phyloP scores from a whole-genome alignment of 2,329 filamentous ascomycete genomes.

The Paramyrothecium roridum region DNA sequence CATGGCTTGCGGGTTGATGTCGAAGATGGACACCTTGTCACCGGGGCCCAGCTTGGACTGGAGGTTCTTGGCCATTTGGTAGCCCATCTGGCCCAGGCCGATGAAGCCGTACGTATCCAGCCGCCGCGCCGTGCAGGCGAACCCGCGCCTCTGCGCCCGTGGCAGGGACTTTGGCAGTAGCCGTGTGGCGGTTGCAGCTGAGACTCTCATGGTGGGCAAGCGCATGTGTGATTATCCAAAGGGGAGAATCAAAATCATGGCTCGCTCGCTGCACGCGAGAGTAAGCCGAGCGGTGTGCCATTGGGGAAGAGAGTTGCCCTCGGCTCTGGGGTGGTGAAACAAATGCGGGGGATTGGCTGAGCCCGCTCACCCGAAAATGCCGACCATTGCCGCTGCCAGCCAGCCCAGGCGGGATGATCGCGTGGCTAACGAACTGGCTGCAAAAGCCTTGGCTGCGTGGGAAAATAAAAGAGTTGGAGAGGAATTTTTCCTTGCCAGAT shows the following conservation, averaged over 20 bases:
- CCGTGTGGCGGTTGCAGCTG: background rate
- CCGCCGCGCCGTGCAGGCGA: slow-evolving; percentile 44
- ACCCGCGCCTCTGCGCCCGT: slow-evolving; percentile 40
- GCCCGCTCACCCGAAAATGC: slow-evolving; percentile 23
- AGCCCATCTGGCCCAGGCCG: slow-evolving; percentile 61
- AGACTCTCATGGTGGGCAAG: slow-evolving; percentile 14
- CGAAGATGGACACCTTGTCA: slow-evolving; percentile 52
- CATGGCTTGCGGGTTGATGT: slow-evolving; percentile 51
- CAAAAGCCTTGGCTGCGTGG: background rate
- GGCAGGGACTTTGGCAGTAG: background rate
- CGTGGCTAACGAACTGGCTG: background rate
- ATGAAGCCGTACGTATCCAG: slow-evolving; percentile 57
- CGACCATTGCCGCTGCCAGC: slow-evolving; percentile 32
- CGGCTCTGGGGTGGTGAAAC: slow-evolving; percentile 3
- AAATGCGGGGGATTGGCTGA: slow-evolving; percentile 9
- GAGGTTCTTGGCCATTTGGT: slow-evolving; percentile 62
- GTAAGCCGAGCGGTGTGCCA: slow-evolving; percentile 1
- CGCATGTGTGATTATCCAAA: background rate
- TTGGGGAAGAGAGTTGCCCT: too few relatives aligned
- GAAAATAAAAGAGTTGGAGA: background rate
- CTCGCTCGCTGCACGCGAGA: background rate
- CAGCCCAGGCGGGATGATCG: slow-evolving; percentile 7
- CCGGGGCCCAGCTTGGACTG: slow-evolving; percentile 50
- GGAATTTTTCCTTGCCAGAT: background rate
- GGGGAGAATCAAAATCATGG: background rate